phyloP scores from a whole-genome alignment of 2,329 filamentous ascomycete species.

The Huntiella decipiens region DNA sequence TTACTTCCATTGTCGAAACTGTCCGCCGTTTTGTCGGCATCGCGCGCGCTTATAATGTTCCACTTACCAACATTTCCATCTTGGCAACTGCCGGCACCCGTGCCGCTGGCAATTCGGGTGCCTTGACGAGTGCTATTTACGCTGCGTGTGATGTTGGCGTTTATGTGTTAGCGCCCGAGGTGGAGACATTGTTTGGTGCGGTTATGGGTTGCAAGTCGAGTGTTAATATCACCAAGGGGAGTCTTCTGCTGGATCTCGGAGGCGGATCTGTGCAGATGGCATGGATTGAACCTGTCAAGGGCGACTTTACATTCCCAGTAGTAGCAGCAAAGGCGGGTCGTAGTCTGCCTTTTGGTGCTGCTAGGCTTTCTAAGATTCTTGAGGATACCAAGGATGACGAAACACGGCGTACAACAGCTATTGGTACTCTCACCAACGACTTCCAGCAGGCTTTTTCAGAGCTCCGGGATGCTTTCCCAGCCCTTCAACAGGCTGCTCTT shows the following conservation, averaged over 20 bases:
- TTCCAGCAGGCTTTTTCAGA: constrained; percentile 41
- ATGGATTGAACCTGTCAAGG: constrained; percentile 33
- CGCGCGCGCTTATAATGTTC: constrained; percentile 51
- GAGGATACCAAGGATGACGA: constrained; percentile 18
- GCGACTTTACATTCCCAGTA: constrained; percentile 25
- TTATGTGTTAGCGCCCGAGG: constrained; percentile 53
- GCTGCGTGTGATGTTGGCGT: constrained; percentile 47
- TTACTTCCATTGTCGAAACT: constrained; percentile 44
- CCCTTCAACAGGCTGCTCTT: constrained; percentile 21
- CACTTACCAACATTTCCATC: constrained; percentile 44
- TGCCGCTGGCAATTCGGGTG: constrained; percentile 52
- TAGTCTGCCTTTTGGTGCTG: constrained; percentile 43
- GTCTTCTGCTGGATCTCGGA: constrained; percentile 70
- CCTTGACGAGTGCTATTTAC: constrained; percentile 48
- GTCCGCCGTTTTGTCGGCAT: constrained; percentile 53
- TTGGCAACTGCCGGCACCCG: constrained; percentile 83
- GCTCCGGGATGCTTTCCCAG: constrained; percentile 29
- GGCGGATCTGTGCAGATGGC: constrained; percentile 51
- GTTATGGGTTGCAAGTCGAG: constrained; percentile 60
- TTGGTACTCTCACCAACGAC: constrained; percentile 33
- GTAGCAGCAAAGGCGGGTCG: constrained; percentile 34
- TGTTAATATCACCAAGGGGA: constrained; percentile 36
- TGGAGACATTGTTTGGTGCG: constrained; percentile 68
- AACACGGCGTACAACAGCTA: constrained; percentile 26
- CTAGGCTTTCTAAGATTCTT: constrained; percentile 33